Evolutionary conservation across 2,329 filamentous ascomycete species (phyloP), one percentile per base, ranked within the genome.

Genomic region (Phialophora tarda): DNA sequence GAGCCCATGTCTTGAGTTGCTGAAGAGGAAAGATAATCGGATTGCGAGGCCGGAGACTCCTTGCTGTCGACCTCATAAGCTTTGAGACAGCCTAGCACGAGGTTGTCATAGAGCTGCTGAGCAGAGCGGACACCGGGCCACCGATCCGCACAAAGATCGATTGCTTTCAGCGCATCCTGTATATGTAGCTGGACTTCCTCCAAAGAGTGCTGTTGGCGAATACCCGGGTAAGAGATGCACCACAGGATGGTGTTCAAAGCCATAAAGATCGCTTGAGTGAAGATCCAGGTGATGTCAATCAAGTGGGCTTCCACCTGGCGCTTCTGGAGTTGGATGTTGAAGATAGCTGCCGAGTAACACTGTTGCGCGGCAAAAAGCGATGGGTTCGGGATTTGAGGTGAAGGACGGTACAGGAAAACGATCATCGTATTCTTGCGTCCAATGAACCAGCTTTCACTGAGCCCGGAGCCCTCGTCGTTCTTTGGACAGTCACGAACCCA

Each of bases 281-380:
- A 97, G 51, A 97, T 89, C 94, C 94, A 98, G 0, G 93, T 97
- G 67, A 97, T 84, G 75, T 97, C 94, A 11, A 95, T 87, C 24
- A 88, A 88, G 14, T 86, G 85, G 17, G 85, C 88, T 71, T 89
- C 86, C 74, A 97, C 90, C 77, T 97, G 93, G 73, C 90, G 88
- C 75, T 87, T 88, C 53, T 93, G 90, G 75, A 94, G 87, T 71
- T 89, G 85, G 73, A 97, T 91, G 75, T 97, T 93, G 77, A 88
- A 91, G 11, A 89, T 84, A 55, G 92, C 89, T 48, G 92, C 93
- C 54, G 95, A 89, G 74, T 91, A 97, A 76, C 93, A 98, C 71
- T 88, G 89, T 34, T 86, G 81, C 1, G 94, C 94, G 0, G 93
- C 92, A n/a, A 85, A 80, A 7, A 89, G 78, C 0, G 92, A 93